Evolutionary conservation across 1,284 basidiomycete species (phyloP).

Genomic region (Papiliotrema fonsecae): DNA sequence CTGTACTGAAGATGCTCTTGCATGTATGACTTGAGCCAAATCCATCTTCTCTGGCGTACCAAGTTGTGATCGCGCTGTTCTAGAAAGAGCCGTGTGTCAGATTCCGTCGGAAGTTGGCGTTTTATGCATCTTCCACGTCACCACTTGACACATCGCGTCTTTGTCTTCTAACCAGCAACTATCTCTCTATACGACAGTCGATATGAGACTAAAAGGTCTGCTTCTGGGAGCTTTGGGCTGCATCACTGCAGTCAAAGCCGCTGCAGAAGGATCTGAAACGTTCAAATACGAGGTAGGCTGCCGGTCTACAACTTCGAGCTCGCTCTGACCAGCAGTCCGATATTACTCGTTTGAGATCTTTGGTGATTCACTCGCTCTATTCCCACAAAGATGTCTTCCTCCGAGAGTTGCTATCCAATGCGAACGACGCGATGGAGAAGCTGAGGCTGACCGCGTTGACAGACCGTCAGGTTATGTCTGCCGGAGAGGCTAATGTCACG

Average conservation of each 20-base stretch:
- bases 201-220: slow-evolving; percentile 22
- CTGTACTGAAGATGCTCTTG: too few species aligned
- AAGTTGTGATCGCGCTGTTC: too few species aligned
- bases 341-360: slow-evolving; percentile 80
- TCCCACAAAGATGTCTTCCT: slow-evolving; percentile 78
- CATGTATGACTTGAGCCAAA: too few species aligned
- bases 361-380: slow-evolving; percentile 69
- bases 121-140: too few species aligned
- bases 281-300: slow-evolving; percentile 66
- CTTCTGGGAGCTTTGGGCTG: slow-evolving; percentile 36
- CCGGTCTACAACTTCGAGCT: slow-evolving; percentile 1
- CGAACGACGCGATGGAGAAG: slow-evolving; percentile 92
- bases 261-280: slow-evolving; percentile 56
- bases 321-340: slow-evolving; percentile 62
- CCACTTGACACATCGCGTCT: too few species aligned
- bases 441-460: slow-evolving; percentile 75
- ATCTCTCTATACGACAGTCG: too few species aligned
- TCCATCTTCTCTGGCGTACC: too few species aligned
- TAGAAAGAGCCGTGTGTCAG: too few species aligned
- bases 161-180: too few species aligned
- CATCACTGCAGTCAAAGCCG: slow-evolving; percentile 53
- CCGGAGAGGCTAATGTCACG: slow-evolving; percentile 70
- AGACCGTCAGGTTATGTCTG: slow-evolving; percentile 62
- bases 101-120: too few species aligned
- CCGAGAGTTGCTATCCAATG: slow-evolving; percentile 87